Conservation (phyloP, 257 asterid genomes). For the Nyctanthes arbortristis region DNA sequence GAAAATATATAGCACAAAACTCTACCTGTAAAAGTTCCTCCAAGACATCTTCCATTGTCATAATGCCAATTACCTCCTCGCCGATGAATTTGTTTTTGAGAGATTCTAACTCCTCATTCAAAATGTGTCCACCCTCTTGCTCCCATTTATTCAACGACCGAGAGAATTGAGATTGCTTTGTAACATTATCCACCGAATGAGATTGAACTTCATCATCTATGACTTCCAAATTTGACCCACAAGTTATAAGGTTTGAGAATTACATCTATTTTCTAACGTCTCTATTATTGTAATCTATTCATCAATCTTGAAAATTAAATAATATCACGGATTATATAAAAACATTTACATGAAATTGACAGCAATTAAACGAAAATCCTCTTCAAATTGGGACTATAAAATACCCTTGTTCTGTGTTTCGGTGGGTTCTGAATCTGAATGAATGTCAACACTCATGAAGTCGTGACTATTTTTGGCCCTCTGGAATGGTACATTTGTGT, state of each 20-base stretch:
- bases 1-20: no score
- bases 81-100: conserved; percentile 26
- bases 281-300: neutral
- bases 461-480: conserved; percentile 17
- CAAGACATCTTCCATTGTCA: conserved; percentile 76
- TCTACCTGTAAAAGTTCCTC: conserved; percentile 67
- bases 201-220: conserved; percentile 19
- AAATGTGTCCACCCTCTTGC: conserved; percentile 24
- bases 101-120: conserved; percentile 23
- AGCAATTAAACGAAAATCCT: no score
- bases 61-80: conserved; percentile 60
- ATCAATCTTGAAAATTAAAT: neutral
- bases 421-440: conserved; percentile 23
- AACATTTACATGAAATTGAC: neutral
- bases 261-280: no score
- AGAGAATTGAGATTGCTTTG: conserved; percentile 16
- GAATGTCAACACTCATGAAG: conserved; percentile 25
- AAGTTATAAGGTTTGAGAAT: no score
- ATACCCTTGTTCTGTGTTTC: conserved; percentile 30
- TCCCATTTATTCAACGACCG: conserved; percentile 9
- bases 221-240: neutral
- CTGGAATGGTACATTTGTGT: conserved; percentile 17
- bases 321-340: neutral
- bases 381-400: neutral
- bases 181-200: conserved; percentile 1